These are phyloP conservation scores for Trichoderma koningii DNA, from an alignment of 2,329 filamentous ascomycete species.

Conservation along the genomic window DNA sequence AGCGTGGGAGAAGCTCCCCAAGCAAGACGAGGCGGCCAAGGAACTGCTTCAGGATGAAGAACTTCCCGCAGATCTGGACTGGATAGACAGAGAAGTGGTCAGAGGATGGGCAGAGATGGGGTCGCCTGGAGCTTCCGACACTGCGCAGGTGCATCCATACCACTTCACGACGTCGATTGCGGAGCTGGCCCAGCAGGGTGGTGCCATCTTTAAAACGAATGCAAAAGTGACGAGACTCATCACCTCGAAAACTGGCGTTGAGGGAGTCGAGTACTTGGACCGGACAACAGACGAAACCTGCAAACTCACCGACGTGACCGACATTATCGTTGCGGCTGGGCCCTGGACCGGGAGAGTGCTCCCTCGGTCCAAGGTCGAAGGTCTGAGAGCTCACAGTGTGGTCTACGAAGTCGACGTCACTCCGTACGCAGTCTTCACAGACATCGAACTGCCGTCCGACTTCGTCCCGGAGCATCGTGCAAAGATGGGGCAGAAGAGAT, in stretches of 20 bases:
- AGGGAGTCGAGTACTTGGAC: conserved; percentile 63
- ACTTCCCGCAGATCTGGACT: conserved; percentile 79
- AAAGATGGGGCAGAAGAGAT: conserved; percentile 52
- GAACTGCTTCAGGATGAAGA: conserved; percentile 56
- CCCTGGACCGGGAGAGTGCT: conserved; percentile 65
- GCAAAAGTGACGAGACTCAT: conserved; percentile 69
- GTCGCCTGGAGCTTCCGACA: conserved; percentile 65
- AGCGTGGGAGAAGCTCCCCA: conserved; percentile 63
- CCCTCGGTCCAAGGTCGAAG: conserved; percentile 59
- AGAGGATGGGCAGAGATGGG: conserved; percentile 82
- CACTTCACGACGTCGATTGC: conserved; percentile 88
- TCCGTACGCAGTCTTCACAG: conserved; percentile 81
- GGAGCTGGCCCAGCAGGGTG: conserved; percentile 68
- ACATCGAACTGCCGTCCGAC: conserved; percentile 71
- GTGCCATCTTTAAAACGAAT: conserved; percentile 67
- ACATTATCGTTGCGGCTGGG: conserved; percentile 59
- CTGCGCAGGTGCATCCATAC: conserved; percentile 90
- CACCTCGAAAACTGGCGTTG: conserved; percentile 53
- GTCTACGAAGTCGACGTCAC: conserved; percentile 66
- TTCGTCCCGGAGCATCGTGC: conserved; percentile 58
- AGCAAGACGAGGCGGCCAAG: conserved; percentile 55
- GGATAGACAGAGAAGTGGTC: conserved; percentile 71
- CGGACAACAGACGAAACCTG: conserved; percentile 43
- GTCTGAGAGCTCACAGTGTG: conserved; percentile 65
- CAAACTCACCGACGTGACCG: conserved; percentile 50